Evolutionary conservation across 2,329 filamentous ascomycete species (phyloP).

Genomic region (Aspergillus jensenii): DNA sequence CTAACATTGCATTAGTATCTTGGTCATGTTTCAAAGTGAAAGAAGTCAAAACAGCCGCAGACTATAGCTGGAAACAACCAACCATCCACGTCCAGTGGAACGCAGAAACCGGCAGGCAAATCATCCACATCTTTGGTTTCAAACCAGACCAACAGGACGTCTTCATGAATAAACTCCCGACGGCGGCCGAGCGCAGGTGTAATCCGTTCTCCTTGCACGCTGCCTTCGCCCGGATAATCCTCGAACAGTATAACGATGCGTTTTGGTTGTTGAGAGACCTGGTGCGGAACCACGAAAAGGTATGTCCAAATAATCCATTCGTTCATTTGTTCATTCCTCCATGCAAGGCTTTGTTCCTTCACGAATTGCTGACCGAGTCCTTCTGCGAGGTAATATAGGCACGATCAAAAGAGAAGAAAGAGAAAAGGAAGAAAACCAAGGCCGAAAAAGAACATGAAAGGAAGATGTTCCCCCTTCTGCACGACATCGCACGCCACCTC

Average conservation of each 20-base stretch:
- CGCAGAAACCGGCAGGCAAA: slow-evolving; percentile 1
- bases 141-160: neutral
- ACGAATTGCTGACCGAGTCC: neutral
- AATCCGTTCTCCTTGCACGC: slow-evolving; percentile 27
- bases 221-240: slow-evolving; percentile 20
- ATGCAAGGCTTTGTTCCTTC: neutral
- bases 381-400: slow-evolving; percentile 2
- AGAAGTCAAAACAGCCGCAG: slow-evolving; percentile 1
- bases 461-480: slow-evolving; percentile 23
- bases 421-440: too few relatives aligned
- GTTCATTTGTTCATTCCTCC: too few relatives aligned
- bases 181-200: neutral
- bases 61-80: slow-evolving; percentile 23
- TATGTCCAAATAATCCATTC: slow-evolving; percentile 3
- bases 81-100: slow-evolving; percentile 23
- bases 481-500: slow-evolving; percentile 34
- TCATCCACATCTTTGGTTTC: slow-evolving; percentile 17
- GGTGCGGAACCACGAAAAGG: slow-evolving; percentile 32
- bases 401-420: slow-evolving; percentile 1
- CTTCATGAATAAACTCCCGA: neutral
- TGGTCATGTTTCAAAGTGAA: slow-evolving; percentile 29
- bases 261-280: slow-evolving; percentile 33
- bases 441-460: too few relatives aligned
- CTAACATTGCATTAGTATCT: slow-evolving; percentile 16
- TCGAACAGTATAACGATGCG: slow-evolving; percentile 25